These are phyloP conservation scores for Dalbergia cochinchinensis DNA, from an alignment of 306 rosid species.

Conservation along the genomic window DNA sequence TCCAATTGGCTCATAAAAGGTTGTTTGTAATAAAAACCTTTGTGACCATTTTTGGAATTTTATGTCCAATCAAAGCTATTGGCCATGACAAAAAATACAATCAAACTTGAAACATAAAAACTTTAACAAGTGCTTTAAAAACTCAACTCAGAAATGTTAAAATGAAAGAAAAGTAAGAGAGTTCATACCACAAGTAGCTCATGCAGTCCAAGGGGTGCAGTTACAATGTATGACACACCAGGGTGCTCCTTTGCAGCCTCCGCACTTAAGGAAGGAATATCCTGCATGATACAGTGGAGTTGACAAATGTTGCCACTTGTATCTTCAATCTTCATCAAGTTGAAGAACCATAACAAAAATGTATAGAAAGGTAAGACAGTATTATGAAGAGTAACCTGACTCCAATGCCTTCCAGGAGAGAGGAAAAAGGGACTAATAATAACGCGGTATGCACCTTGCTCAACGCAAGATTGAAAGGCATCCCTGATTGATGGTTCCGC, in stretches of 20 bases:
- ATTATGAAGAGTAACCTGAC: slow-evolving; percentile 50
- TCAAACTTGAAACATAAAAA: slow-evolving; percentile 25
- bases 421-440: slow-evolving; percentile 90
- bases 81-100: neutral
- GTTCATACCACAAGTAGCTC: slow-evolving; percentile 79
- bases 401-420: slow-evolving; percentile 93
- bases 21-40: slow-evolving; percentile 13
- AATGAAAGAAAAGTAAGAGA: slow-evolving; percentile 19
- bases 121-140: slow-evolving; percentile 17
- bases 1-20: slow-evolving; percentile 10
- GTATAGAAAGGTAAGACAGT: neutral
- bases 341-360: neutral
- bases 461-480: slow-evolving; percentile 71
- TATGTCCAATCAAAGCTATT: slow-evolving; percentile 1
- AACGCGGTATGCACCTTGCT: slow-evolving; percentile 73
- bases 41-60: neutral
- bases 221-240: slow-evolving; percentile 68
- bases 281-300: slow-evolving; percentile 57
- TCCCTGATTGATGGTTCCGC: slow-evolving; percentile 84
- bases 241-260: slow-evolving; percentile 90
- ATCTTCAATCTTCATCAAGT: slow-evolving; percentile 14
- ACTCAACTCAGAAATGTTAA: neutral
- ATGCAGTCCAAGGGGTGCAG: slow-evolving; percentile 95
- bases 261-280: slow-evolving; percentile 86
- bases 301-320: slow-evolving; percentile 14